A percentile compares a stretch with the other conserved stretches of the same genome.
These are phyloP conservation scores for Bimuria novae-zelandiae DNA, from an alignment of 2,329 filamentous ascomycete genomes.

Conservation along the genomic window DNA sequence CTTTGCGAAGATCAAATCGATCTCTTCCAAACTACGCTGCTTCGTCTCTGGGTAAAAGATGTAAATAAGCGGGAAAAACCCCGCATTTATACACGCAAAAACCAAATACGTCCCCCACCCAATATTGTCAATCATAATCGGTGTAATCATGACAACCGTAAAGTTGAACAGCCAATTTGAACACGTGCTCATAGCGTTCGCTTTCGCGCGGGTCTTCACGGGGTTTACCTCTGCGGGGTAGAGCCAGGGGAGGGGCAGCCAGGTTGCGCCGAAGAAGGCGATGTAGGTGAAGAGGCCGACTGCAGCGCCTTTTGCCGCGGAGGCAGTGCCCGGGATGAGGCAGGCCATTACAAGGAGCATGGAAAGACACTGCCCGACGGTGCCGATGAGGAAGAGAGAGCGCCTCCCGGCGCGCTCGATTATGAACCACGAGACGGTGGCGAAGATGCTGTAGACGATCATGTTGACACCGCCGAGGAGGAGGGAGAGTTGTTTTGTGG, in stretches of 20 bases:
- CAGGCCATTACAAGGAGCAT: conserved; percentile 48
- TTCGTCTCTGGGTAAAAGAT: conserved; percentile 64
- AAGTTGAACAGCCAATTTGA: conserved; percentile 62
- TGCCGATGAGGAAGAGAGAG: conserved; percentile 50
- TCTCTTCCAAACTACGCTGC: conserved; percentile 54
- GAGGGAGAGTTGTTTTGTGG: conserved; percentile 48
- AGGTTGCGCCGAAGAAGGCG: conserved; percentile 69
- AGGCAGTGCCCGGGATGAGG: conserved; percentile 43
- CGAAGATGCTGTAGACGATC: conserved; percentile 61
- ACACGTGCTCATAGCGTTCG: conserved; percentile 59
- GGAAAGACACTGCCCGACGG: conserved; percentile 58
- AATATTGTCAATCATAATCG: conserved; percentile 45
- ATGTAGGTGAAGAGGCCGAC: conserved; percentile 72
- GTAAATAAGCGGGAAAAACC: conserved; percentile 58
- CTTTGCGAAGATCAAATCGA: conserved; percentile 56
- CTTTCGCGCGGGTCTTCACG: conserved; percentile 60
- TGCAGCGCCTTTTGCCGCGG: conserved; percentile 54
- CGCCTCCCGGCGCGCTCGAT: conserved; percentile 64
- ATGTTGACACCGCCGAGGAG: conserved; percentile 57
- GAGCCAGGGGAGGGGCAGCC: conserved; percentile 66
- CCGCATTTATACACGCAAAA: conserved; percentile 58
- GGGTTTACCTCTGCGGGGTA: conserved; percentile 59
- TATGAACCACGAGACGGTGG: conserved; percentile 65
- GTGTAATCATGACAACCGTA: conserved; percentile 49
- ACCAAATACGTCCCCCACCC: conserved; percentile 51